Evolutionary conservation across 2,329 filamentous ascomycete species (phyloP).

Genomic region (Scytalidium sp.): DNA sequence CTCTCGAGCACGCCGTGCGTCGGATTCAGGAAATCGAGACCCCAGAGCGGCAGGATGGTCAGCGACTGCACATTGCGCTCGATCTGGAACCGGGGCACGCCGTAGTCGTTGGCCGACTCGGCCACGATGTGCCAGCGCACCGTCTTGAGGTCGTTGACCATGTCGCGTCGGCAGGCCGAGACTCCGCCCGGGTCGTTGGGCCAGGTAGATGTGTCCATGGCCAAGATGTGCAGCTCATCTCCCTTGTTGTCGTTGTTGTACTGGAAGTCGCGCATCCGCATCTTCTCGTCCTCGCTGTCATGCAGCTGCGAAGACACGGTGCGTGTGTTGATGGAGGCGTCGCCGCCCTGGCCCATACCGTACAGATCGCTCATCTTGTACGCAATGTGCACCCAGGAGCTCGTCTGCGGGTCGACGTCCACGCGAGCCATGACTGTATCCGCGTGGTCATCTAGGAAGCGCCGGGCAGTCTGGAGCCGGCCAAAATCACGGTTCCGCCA

Average conservation of each 20-base stretch:
- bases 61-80: conserved; percentile 53
- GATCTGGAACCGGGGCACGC: conserved; percentile 51
- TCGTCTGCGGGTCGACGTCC: conserved; percentile 26
- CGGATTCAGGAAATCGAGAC: conserved; percentile 48
- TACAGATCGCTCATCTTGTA: conserved; percentile 32
- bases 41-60: conserved; percentile 52
- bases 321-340: conserved; percentile 29
- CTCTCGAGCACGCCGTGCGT: conserved; percentile 53
- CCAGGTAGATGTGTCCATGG: conserved; percentile 45
- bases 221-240: conserved; percentile 37
- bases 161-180: conserved; percentile 51
- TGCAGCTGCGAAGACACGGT: conserved; percentile 21
- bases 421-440: conserved; percentile 26
- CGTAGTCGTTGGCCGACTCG: conserved; percentile 53
- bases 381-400: conserved; percentile 24
- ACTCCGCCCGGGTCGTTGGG: conserved; percentile 52
- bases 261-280: too few species aligned
- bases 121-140: conserved; percentile 54
- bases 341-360: conserved; percentile 31
- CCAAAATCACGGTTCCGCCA: conserved; percentile 35
- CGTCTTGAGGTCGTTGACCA: conserved; percentile 50
- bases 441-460: conserved; percentile 32
- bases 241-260: too few species aligned
- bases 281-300: conserved; percentile 12
- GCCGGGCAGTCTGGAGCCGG: conserved; percentile 34